A percentile compares a stretch with the other conserved stretches of the same genome.
These are phyloP conservation scores for Xylaria telfairii DNA, from an alignment of 495 filamentous ascomycete genomes.

Conservation along the genomic window DNA sequence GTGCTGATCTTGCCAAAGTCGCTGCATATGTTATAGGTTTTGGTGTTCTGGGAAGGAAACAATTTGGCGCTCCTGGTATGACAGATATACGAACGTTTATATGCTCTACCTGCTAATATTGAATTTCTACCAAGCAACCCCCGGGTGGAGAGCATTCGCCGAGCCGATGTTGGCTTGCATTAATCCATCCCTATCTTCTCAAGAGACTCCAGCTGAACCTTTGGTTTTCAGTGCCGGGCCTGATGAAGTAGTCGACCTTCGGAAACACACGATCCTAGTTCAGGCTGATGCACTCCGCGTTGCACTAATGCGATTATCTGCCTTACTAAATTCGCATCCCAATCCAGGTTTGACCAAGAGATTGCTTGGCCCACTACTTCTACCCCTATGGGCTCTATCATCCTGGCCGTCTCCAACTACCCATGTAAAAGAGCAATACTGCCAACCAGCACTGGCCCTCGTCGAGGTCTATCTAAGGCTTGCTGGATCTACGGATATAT, in stretches of 20 bases:
- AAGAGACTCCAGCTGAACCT: conserved; percentile 21
- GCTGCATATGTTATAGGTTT: conserved; percentile 77
- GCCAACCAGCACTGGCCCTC: conserved; percentile 47
- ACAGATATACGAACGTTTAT: neutral
- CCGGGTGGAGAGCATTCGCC: conserved; percentile 73
- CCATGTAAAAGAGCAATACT: conserved; percentile 40
- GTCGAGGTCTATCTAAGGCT: conserved; percentile 55
- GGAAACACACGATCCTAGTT: conserved; percentile 49
- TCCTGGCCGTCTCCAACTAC: conserved; percentile 51
- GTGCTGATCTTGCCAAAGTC: conserved; percentile 67
- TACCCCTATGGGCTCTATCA: conserved; percentile 73
- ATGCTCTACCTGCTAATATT: conserved; percentile 16
- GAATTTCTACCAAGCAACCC: conserved; percentile 49
- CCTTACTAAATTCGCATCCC: conserved; percentile 68
- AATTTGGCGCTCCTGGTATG: conserved; percentile 69
- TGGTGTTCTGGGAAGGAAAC: conserved; percentile 71
- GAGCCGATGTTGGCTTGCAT: conserved; percentile 68
- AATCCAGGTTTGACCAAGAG: conserved; percentile 77
- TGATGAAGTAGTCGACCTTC: conserved; percentile 49
- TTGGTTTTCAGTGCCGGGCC: conserved; percentile 30
- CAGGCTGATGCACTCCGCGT: conserved; percentile 47
- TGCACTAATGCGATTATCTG: conserved; percentile 63
- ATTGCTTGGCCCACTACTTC: conserved; percentile 65
- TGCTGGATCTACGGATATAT: conserved; percentile 47
- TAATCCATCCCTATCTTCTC: conserved; percentile 54